Base-by-base conservation (phyloP, 2,329 filamentous ascomycete species). In the Botrytis tulipae region DNA sequence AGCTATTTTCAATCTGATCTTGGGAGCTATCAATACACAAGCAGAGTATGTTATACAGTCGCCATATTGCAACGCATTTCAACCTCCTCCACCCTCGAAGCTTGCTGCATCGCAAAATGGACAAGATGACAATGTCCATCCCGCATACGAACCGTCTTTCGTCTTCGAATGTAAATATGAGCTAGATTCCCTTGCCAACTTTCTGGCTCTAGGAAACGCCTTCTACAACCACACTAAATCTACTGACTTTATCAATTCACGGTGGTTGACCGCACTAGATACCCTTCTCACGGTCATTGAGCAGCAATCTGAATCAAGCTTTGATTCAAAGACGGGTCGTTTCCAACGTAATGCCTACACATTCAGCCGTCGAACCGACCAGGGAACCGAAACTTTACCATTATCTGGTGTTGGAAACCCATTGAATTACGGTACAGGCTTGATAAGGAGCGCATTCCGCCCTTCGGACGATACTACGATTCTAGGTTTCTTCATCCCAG, bases 81-180 rank as follows among this genome's bases (percentile, higher is more conserved):
- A 99, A 82, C 95, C 96, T 7, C 96, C 96, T 0, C 91, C 93
- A 3, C 93, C 94, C 10, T 95, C 93, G 76, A 89, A 91, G 25
- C 86, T 98, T 0, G 83, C 86, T 5, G 85, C 91, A 9, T 91
- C 90, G 25, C 87, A 88, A 78, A 97, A 95, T 79, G 93, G 93
- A 4, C 93, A 97, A 81, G 88, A 91, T 32, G 96, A 99, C 80
- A 83, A 81, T 14, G 96, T 99, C 0, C 94, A 97, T 78, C 96
- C 96, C 0, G 86, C 87, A 0, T 98, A 97, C 80, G 94, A 98
- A 80, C 92, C 92, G 0, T 89, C 87, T 0, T 88, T 91, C 67
- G 96, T 99, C 5, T 99, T 98, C 77, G 96, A 99, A 83, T 99
- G 96, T 88, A 99, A 99, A 83, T 99, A 98, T 83, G 96, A 99